These are phyloP conservation scores for Paraleonurus japonicus DNA, from an alignment of 257 asterid species.

Conservation along the genomic window DNA sequence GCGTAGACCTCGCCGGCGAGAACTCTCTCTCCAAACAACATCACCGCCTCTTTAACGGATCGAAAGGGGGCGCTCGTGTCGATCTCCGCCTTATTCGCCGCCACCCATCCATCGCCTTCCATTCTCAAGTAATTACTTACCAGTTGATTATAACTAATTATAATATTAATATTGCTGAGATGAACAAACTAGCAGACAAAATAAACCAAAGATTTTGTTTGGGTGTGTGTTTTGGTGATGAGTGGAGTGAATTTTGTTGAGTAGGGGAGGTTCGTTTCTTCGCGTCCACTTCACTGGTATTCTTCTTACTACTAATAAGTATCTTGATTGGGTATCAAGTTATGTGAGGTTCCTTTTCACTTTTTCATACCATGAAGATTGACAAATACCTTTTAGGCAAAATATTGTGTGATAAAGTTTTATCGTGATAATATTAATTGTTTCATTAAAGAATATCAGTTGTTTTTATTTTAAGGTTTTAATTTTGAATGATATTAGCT, in stretches of 20 bases:
- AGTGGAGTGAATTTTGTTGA: conserved; percentile 27
- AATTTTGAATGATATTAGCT: too few species aligned
- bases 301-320: conserved; percentile 26
- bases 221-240: neutral
- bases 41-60: conserved; percentile 81
- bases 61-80: conserved; percentile 87
- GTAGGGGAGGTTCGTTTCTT: conserved; percentile 74
- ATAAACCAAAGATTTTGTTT: neutral
- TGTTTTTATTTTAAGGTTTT: too few species aligned
- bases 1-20: conserved; percentile 68
- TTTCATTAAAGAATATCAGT: too few species aligned
- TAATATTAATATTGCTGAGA: too few species aligned
- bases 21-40: conserved; percentile 73
- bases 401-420: too few species aligned
- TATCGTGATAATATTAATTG: too few species aligned
- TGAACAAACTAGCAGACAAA: too few species aligned
- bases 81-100: conserved; percentile 60
- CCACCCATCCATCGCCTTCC: conserved; percentile 25
- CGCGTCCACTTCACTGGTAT: conserved; percentile 75
- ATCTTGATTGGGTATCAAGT: conserved; percentile 36
- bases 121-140: neutral
- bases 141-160: too few species aligned
- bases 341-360: conserved; percentile 22
- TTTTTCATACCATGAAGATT: neutral
- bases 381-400: too few species aligned